Conservation (phyloP, 1,284 basidiomycete genomes). For the Trametes polyzona region DNA sequence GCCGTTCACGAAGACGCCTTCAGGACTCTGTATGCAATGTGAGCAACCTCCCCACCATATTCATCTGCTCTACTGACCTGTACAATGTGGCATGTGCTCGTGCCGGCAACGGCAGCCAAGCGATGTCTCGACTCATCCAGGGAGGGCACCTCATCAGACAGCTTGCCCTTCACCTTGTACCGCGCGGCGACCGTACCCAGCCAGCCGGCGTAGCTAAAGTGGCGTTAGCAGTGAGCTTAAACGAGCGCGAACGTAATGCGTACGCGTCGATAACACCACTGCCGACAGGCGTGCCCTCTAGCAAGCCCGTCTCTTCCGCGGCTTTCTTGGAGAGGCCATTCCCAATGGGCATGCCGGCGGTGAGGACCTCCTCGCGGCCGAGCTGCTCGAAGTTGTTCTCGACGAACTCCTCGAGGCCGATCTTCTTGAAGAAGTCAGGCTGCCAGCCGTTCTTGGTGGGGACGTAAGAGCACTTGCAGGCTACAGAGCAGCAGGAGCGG, state of each 20-base stretch:
- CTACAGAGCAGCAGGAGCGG: conserved; percentile 91
- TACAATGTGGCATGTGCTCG: conserved; percentile 94
- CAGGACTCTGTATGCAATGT: conserved; percentile 61
- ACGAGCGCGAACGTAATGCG: conserved; percentile 31
- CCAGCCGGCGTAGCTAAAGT: conserved; percentile 92
- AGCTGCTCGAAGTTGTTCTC: conserved; percentile 76
- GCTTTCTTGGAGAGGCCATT: conserved; percentile 79
- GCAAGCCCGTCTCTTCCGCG: conserved; percentile 84
- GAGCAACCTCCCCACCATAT: neutral
- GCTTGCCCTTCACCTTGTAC: conserved; percentile 59
- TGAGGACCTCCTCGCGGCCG: conserved; percentile 73
- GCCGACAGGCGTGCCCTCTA: conserved; percentile 91
- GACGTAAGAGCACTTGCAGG: conserved; percentile 98
- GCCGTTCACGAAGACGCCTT: conserved; percentile 88
- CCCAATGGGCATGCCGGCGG: conserved; percentile 93
- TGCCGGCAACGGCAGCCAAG: conserved; percentile 93
- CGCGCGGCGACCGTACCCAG: conserved; percentile 92
- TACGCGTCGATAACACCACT: conserved; percentile 96
- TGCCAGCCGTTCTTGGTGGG: conserved; percentile 85
- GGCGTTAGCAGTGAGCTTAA: conserved; percentile 3
- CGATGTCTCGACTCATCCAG: conserved; percentile 81
- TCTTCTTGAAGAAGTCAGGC: conserved; percentile 82
- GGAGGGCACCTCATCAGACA: conserved; percentile 54
- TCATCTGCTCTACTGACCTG: conserved; percentile 51
- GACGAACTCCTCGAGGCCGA: conserved; percentile 77